These are phyloP conservation scores for Phialophora tarda DNA, from an alignment of 2,329 filamentous ascomycete species.

Conservation along the genomic window DNA sequence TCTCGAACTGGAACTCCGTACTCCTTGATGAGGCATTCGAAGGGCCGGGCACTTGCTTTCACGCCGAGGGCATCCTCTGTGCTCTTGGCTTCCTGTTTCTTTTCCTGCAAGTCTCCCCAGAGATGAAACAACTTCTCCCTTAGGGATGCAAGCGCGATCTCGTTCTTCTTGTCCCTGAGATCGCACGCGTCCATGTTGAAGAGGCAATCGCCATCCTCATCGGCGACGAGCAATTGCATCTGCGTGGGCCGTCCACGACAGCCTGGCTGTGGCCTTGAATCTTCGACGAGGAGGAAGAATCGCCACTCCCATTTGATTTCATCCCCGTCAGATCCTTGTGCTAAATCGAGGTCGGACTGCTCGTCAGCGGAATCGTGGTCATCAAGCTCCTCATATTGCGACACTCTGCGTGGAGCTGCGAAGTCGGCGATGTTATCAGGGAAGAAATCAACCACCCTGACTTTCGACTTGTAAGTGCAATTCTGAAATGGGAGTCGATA, in stretches of 20 bases:
- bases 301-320: slow-evolving; percentile 76
- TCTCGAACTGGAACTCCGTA: slow-evolving; percentile 62
- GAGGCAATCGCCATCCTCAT: slow-evolving; percentile 61
- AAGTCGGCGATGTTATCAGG: slow-evolving; percentile 76
- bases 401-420: slow-evolving; percentile 56
- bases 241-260: slow-evolving; percentile 50
- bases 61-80: slow-evolving; percentile 31
- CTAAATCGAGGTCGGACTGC: slow-evolving; percentile 34
- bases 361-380: slow-evolving; percentile 44
- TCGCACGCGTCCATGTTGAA: slow-evolving; percentile 62
- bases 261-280: slow-evolving; percentile 55
- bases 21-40: slow-evolving; percentile 72
- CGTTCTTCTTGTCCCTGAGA: slow-evolving; percentile 58
- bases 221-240: slow-evolving; percentile 73
- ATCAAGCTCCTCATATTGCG: slow-evolving; percentile 58
- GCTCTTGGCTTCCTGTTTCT: slow-evolving; percentile 53
- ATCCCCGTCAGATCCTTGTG: slow-evolving; percentile 24
- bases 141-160: slow-evolving; percentile 58
- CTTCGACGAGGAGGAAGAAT: slow-evolving; percentile 79
- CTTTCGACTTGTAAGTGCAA: slow-evolving; percentile 67
- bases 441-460: slow-evolving; percentile 82
- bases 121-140: slow-evolving; percentile 75
- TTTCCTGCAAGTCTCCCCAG: slow-evolving; percentile 85
- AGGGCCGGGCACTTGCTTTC: slow-evolving; percentile 60
- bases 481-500: slow-evolving; percentile 73